Percentiles rank a stretch among this genome's conserved stretches.
Conservation (phyloP, 2,329 filamentous ascomycete species). For the Penicillium sp. region DNA sequence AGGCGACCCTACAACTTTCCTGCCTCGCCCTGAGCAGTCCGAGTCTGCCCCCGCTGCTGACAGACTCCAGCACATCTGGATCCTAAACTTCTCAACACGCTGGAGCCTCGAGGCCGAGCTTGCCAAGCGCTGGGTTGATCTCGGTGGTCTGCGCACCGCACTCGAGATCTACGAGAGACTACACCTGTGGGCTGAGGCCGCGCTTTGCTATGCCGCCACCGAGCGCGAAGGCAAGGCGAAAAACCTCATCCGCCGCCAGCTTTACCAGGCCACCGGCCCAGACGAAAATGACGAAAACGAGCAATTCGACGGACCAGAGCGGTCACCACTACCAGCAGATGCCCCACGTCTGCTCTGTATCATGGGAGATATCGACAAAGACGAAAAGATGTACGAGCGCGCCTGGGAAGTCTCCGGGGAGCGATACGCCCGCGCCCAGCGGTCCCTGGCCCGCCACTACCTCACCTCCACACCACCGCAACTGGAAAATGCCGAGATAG, state of each 20-base stretch:
- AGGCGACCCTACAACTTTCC: constrained; percentile 69
- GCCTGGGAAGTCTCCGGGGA: constrained; percentile 83
- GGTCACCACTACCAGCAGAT: constrained; percentile 71
- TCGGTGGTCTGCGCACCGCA: constrained; percentile 84
- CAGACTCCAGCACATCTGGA: constrained; percentile 79
- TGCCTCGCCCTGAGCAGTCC: constrained; percentile 70
- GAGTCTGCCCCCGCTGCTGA: constrained; percentile 74
- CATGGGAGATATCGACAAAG: constrained; percentile 80
- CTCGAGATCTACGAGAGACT: constrained; percentile 94
- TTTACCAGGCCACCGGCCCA: constrained; percentile 65
- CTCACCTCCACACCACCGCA: constrained; percentile 61
- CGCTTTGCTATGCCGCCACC: constrained; percentile 78
- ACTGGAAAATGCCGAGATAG: constrained; percentile 67
- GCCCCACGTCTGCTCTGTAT: constrained; percentile 90
- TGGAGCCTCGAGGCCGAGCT: constrained; percentile 96
- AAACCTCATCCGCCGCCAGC: constrained; percentile 70
- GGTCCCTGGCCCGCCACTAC: constrained; percentile 78
- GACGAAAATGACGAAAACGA: constrained; percentile 53
- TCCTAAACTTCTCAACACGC: constrained; percentile 76
- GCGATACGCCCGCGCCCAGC: constrained; percentile 82
- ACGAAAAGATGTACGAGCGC: constrained; percentile 72
- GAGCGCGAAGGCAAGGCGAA: constrained; percentile 81
- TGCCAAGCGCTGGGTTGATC: constrained; percentile 84
- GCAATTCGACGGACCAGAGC: constrained; percentile 66
- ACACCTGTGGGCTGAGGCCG: constrained; percentile 91